Conservation (phyloP, 768 basidiomycete genomes). For the Boletus pseudopeckii region DNA sequence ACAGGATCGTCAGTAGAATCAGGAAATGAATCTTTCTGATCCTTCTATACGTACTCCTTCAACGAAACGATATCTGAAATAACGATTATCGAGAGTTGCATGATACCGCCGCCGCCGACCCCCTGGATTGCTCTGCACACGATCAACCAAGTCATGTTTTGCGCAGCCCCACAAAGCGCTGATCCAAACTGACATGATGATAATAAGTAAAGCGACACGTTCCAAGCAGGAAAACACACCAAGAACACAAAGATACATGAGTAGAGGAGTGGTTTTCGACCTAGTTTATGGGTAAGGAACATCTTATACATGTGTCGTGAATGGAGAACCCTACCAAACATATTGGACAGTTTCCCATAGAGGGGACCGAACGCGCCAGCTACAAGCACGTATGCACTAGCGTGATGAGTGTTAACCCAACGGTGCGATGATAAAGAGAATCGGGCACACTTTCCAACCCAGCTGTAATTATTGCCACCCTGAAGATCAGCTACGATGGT, state of each 20-base stretch:
- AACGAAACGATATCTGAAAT: constrained; percentile 82
- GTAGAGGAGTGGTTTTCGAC: constrained; percentile 69
- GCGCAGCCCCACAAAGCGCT: constrained; percentile 76
- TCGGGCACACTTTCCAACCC: constrained; percentile 60
- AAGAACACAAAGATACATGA: constrained; percentile 62
- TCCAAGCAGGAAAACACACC: constrained; percentile 31
- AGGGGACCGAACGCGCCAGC: constrained; percentile 63
- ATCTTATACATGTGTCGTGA: not conserved
- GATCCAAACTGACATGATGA: constrained; percentile 54
- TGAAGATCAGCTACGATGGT: constrained; percentile 62
- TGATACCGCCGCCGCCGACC: constrained; percentile 75
- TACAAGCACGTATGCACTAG: constrained; percentile 72
- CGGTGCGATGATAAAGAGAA: not conserved
- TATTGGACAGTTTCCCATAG: constrained; percentile 75
- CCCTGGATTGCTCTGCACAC: constrained; percentile 77
- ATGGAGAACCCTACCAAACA: constrained; percentile 30
- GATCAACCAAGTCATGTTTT: constrained; percentile 74
- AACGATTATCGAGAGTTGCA: constrained; percentile 71
- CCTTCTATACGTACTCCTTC: constrained; percentile 50
- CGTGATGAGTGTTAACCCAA: not conserved
- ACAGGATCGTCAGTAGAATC: constrained; percentile 14
- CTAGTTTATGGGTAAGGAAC: constrained; percentile 24
- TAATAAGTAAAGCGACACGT: not conserved
- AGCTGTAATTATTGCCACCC: constrained; percentile 62
- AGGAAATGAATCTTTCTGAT: not conserved